A percentile compares a stretch with the other conserved stretches of the same genome.
Conservation (phyloP, 106 monocot genomes). For the Cymbidium sinense region DNA sequence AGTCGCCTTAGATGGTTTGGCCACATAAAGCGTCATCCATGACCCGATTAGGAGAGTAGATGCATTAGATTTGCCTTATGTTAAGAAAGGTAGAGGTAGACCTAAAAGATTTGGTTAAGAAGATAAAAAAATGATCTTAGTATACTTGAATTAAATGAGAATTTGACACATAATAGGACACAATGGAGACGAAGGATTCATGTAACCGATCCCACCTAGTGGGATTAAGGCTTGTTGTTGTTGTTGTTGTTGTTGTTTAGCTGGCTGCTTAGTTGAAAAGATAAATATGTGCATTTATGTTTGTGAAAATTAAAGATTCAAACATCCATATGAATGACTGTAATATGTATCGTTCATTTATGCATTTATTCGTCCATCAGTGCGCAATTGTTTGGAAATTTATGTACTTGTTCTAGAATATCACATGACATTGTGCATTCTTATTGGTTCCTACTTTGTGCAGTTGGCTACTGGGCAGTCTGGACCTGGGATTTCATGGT, state of each 20-base stretch:
- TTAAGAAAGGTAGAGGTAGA: too few species aligned
- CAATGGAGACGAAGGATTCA: too few species aligned
- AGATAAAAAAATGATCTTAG: too few species aligned
- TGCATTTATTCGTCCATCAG: neutral
- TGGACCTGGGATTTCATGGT: constrained; percentile 79
- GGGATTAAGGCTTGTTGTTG: too few species aligned
- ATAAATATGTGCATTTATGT: neutral
- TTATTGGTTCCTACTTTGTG: constrained; percentile 8
- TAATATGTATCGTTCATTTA: neutral
- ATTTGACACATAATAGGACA: too few species aligned
- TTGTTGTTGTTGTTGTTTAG: neutral
- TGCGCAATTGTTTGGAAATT: neutral
- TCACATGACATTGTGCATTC: neutral
- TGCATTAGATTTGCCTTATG: too few species aligned
- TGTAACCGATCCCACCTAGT: too few species aligned
- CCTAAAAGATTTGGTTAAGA: too few species aligned
- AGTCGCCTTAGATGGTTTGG: too few species aligned
- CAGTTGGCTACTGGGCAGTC: constrained; percentile 57
- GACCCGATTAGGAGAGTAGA: too few species aligned
- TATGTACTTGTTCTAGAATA: neutral
- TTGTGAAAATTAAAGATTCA: neutral
- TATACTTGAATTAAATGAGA: too few species aligned
- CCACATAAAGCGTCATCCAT: too few species aligned
- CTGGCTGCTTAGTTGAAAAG: neutral
- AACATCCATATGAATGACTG: neutral